Evolutionary conservation across 2,329 filamentous ascomycete species (phyloP), one percentile per base, ranked within the genome.

Genomic region (Arthrocladium fulminans): DNA sequence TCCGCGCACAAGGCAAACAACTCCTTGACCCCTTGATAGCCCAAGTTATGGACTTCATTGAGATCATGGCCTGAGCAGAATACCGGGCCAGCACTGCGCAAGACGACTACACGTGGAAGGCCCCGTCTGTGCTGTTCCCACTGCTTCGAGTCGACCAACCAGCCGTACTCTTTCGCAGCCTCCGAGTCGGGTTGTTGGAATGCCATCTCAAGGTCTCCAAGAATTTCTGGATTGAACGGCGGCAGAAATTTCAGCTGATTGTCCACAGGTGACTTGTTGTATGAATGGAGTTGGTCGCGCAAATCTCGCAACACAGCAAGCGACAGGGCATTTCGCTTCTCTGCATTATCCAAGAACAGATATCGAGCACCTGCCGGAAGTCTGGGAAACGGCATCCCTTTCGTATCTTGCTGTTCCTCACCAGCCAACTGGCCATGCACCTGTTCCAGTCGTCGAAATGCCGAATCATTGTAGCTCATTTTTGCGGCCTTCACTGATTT

Each of bases 1-100:
- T 57, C 54, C n/a, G 53, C 54, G 20, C 54, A 57, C 15, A 57
- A 43, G n/a, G 47, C 49, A 41, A 57, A 57, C 8, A 53, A 54
- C 44, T 55, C 51, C 29, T 55, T 57, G 43, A 55, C 54, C 29
- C 54, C 51, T 9, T 54, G 51, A 22, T 55, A 48, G 13, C 51
- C 45, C 22, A 57, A 29, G 10, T 45, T 45, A 13, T 51, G 44
- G 23, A 57, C 41, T 39, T 57, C 53, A 12, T 45, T 46, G 19
- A 57, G 45, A 34, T 57, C 54, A 48, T 57, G 54, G 12, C 54
- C 54, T 2, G 54, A 53, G 22, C 48, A 55, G 34, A 57, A 57
- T 3, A 57, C 54, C 2, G 53, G 39, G 9, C 54, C 54, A 45
- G 53, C 53, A 29, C 53, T 55, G 17, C 54, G 54, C 27, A 57